phyloP scores from a whole-genome alignment of 495 filamentous ascomycete genomes.

The Pyrenula massariospora region DNA sequence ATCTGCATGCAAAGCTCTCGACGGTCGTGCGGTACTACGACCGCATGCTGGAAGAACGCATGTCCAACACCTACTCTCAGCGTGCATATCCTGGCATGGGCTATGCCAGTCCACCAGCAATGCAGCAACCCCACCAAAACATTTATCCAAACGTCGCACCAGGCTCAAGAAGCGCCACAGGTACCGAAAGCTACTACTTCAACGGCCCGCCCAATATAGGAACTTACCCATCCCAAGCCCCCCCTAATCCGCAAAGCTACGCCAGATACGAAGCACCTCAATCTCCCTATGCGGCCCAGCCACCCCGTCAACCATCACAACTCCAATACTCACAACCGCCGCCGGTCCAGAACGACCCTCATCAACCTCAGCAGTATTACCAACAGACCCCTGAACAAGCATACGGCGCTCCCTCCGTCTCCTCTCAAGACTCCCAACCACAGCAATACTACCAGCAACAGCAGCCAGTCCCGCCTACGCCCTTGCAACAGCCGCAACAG shows the following conservation, averaged over 20 bases:
- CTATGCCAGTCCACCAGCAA: constrained; percentile 27
- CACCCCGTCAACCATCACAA: constrained; percentile 8
- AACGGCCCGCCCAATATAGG: constrained; percentile 44
- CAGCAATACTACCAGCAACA: constrained; percentile 17
- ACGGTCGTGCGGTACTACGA: constrained; percentile 99
- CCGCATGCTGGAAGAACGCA: constrained; percentile 89
- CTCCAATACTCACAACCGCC: constrained; percentile 12
- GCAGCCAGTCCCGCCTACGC: constrained; percentile 14
- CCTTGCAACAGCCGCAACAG: constrained; percentile 12
- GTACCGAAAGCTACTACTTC: constrained; percentile 73
- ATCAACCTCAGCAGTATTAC: constrained; percentile 6
- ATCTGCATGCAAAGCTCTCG: constrained; percentile 87
- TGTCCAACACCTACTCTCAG: constrained; percentile 86
- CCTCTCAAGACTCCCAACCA: constrained; percentile 18
- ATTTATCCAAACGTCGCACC: constrained; percentile 58
- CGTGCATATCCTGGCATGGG: constrained; percentile 36
- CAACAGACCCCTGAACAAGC: constrained; percentile 9
- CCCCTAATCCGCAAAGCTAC: constrained; percentile 20
- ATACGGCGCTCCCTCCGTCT: constrained; percentile 18
- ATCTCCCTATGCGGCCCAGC: constrained; percentile 14
- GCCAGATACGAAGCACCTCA: constrained; percentile 12
- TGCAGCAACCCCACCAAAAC: constrained; percentile 41
- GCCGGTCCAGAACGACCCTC: constrained; percentile 6
- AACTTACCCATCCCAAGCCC: constrained; percentile 23
- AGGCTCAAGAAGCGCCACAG: constrained; percentile 32